These are phyloP conservation scores for Trapa bicornis DNA, from an alignment of 345 rosid genomes.

Conservation along the genomic window DNA sequence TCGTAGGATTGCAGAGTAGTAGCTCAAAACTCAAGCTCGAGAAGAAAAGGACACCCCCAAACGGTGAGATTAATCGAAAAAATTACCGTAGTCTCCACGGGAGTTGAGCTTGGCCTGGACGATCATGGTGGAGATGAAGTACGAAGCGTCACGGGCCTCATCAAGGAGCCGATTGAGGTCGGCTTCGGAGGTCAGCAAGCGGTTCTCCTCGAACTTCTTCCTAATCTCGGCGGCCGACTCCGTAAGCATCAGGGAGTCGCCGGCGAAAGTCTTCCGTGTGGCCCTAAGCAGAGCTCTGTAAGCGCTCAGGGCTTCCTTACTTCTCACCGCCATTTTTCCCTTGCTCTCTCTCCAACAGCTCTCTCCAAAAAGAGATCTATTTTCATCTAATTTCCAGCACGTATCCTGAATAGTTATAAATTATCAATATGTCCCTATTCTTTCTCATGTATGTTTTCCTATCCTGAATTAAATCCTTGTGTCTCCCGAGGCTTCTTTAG, in stretches of 20 bases:
- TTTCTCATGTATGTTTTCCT: too few species aligned
- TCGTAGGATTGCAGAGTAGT: not conserved
- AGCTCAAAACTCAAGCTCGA: not conserved
- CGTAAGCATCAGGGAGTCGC: slow-evolving; percentile 60
- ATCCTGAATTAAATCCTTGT: too few species aligned
- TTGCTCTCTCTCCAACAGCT: not conserved
- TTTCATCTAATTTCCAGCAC: not conserved
- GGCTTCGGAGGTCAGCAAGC: slow-evolving; percentile 41
- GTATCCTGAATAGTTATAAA: not conserved
- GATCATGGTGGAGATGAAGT: slow-evolving; percentile 77
- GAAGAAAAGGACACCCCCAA: not conserved
- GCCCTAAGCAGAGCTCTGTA: slow-evolving; percentile 69
- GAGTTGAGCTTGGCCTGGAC: slow-evolving; percentile 87
- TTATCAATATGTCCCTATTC: not conserved
- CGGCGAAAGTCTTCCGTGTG: slow-evolving; percentile 64
- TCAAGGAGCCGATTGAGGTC: slow-evolving; percentile 64
- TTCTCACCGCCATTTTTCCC: slow-evolving; percentile 21
- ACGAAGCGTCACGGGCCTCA: slow-evolving; percentile 75
- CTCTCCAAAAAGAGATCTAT: not conserved
- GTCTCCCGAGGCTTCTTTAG: too few species aligned
- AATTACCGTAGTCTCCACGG: slow-evolving; percentile 68
- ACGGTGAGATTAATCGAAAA: not conserved
- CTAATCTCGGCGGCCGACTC: slow-evolving; percentile 66
- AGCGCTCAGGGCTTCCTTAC: slow-evolving; percentile 42
- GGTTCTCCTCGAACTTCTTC: slow-evolving; percentile 70